These are phyloP conservation scores for Fusarium veterinarium DNA, from an alignment of 2,329 filamentous ascomycete species.

Conservation along the genomic window DNA sequence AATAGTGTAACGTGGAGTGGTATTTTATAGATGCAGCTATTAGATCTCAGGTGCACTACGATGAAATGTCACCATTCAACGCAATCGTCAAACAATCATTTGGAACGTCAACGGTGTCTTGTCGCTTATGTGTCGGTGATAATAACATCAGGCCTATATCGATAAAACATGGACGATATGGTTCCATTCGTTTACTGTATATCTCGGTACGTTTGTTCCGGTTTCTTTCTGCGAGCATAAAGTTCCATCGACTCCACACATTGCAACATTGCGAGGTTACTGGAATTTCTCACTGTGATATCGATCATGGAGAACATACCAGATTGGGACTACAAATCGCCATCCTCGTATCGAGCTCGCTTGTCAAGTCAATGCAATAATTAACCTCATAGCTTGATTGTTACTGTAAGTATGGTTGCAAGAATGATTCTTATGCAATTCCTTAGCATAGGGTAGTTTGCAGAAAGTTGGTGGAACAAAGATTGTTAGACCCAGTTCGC, in stretches of 20 bases:
- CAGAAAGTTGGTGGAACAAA: accelerated
- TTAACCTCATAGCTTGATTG: not conserved
- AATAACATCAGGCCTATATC: not conserved
- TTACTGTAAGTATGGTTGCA: accelerated
- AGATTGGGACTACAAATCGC: not conserved
- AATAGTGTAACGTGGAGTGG: not conserved
- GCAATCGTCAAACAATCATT: not conserved
- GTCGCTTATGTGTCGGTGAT: not conserved
- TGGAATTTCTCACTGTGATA: accelerated
- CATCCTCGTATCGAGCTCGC: not conserved
- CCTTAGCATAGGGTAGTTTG: accelerated
- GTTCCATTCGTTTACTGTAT: not conserved
- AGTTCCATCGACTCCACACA: not conserved
- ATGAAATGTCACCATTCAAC: not conserved
- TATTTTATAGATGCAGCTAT: not conserved
- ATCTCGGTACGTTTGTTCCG: not conserved
- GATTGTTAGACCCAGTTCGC: accelerated
- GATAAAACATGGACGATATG: not conserved
- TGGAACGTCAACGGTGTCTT: not conserved
- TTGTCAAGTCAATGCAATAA: not conserved
- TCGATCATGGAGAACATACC: not conserved
- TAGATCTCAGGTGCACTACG: not conserved
- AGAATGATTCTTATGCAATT: accelerated
- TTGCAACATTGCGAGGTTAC: not conserved
- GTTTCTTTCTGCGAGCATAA: not conserved